phyloP scores from a whole-genome alignment of 805 yeast species.

The Lipomyces orientalis region DNA sequence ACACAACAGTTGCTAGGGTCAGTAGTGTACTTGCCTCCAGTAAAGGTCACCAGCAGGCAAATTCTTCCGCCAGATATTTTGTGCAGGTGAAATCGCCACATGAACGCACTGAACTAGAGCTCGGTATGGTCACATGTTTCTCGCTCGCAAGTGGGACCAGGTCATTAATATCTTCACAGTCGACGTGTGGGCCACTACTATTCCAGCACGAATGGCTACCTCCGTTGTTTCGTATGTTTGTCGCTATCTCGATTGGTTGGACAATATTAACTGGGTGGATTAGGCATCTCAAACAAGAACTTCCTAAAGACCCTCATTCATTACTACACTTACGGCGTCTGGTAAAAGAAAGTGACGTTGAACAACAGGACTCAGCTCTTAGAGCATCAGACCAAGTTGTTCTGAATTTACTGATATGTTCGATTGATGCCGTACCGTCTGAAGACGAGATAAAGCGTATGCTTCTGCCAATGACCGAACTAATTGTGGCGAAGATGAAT shows the following conservation, averaged over 20 bases:
- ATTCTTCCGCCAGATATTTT: constrained; percentile 8
- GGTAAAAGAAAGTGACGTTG: constrained; percentile 36
- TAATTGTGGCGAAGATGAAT: not conserved
- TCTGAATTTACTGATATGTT: constrained; percentile 54
- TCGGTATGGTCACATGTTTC: constrained; percentile 11
- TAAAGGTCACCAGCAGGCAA: not conserved
- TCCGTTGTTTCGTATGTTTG: constrained; percentile 39
- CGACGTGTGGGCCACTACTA: constrained; percentile 44
- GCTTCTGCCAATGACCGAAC: constrained; percentile 23
- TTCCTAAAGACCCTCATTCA: constrained; percentile 45
- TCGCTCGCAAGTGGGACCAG: not conserved
- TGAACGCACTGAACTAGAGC: constrained; percentile 27
- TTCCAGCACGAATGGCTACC: constrained; percentile 44
- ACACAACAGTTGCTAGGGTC: not conserved
- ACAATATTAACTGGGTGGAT: not conserved
- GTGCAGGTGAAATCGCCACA: constrained; percentile 21
- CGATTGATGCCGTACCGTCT: constrained; percentile 46
- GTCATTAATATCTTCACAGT: constrained; percentile 27
- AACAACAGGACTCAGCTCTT: constrained; percentile 6
- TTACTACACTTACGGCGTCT: constrained; percentile 48
- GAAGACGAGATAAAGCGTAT: constrained; percentile 43
- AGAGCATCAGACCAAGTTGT: constrained; percentile 13
- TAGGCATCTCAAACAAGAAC: constrained; percentile 41
- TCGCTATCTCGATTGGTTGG: not conserved
- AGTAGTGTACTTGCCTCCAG: constrained; percentile 1